Percentiles rank a stretch among this genome's conserved stretches.
These are phyloP conservation scores for Diaporthe sp. DNA, from an alignment of 2,329 filamentous ascomycete genomes.

Conservation along the genomic window DNA sequence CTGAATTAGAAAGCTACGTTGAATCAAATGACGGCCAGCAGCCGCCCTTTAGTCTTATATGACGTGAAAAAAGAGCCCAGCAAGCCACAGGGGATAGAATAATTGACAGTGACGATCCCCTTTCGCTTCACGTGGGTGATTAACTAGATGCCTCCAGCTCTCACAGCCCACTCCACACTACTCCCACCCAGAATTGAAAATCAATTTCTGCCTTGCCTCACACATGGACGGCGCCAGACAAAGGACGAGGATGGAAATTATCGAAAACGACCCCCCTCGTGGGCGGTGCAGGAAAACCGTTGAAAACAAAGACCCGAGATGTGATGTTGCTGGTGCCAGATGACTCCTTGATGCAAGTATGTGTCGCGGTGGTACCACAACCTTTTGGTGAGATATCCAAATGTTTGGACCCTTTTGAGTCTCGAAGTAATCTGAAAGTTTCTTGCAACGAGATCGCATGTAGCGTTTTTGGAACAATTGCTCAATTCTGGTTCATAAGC, in stretches of 20 bases:
- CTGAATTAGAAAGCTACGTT: neutral
- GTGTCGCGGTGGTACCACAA: too few species aligned
- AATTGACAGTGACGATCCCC: neutral
- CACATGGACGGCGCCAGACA: neutral
- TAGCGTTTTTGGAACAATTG: neutral
- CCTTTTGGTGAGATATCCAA: neutral
- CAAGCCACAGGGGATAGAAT: neutral
- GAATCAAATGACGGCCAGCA: too few species aligned
- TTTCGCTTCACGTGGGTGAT: neutral
- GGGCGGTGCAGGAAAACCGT: too few species aligned
- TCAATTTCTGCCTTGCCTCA: neutral
- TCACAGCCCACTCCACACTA: neutral
- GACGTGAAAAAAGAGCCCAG: neutral
- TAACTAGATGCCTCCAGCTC: neutral
- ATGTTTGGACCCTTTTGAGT: neutral
- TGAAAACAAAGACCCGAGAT: neutral
- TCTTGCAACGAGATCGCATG: too few species aligned
- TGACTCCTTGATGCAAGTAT: neutral
- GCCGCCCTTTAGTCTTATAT: neutral
- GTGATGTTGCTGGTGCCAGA: neutral
- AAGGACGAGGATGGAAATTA: neutral
- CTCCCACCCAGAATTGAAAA: neutral
- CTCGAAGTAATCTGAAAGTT: too few species aligned
- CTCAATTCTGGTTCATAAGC: neutral
- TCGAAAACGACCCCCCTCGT: neutral